These are phyloP conservation scores for Sphaerulina populicola DNA, from an alignment of 2,329 filamentous ascomycete species.

Conservation along the genomic window DNA sequence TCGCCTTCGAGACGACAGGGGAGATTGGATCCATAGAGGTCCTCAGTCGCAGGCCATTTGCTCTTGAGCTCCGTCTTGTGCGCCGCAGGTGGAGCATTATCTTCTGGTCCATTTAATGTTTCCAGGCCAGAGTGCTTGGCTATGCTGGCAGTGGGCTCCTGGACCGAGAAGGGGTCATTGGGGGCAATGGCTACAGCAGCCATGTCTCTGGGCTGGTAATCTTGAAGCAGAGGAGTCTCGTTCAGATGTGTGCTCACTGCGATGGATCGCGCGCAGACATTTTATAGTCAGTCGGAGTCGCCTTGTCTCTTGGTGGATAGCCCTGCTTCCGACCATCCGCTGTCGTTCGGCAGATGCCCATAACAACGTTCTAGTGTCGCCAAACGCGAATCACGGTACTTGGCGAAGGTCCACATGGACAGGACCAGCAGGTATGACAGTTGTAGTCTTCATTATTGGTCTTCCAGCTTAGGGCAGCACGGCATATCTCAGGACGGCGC, in stretches of 20 bases:
- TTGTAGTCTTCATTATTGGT: background rate
- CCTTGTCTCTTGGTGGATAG: background rate
- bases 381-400: background rate
- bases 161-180: background rate
- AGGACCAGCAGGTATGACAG: too few species aligned
- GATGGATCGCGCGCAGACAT: background rate
- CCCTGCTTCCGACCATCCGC: background rate
- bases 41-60: conserved; percentile 18
- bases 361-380: background rate
- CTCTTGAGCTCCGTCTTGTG: conserved; percentile 8
- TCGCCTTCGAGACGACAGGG: conserved; percentile 39
- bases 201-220: background rate
- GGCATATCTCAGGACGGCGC: too few species aligned
- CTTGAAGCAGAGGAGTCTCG: background rate
- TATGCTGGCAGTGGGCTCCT: too few species aligned
- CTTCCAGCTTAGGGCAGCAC: background rate
- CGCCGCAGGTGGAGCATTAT: background rate
- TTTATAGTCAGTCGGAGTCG: background rate
- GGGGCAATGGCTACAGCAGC: background rate
- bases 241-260: background rate
- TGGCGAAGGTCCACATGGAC: background rate
- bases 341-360: background rate
- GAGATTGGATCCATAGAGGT: conserved; percentile 22
- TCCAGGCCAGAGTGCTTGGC: too few species aligned
- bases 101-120: background rate